phyloP scores from a whole-genome alignment of 2,329 filamentous ascomycete genomes.

The Ceratocystis variospora region DNA sequence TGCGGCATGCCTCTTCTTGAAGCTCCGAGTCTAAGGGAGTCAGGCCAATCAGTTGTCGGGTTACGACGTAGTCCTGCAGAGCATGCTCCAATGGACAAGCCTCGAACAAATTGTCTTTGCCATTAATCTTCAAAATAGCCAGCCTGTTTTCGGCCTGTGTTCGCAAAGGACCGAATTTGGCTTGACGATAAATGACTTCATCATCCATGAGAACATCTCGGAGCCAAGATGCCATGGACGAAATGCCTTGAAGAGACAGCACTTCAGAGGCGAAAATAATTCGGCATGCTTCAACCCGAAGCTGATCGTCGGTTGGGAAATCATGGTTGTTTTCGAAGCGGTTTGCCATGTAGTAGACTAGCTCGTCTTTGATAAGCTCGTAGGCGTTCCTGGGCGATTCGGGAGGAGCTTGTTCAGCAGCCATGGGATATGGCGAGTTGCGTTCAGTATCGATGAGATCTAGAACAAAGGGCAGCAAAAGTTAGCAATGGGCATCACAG shows the following conservation, averaged over 20 bases:
- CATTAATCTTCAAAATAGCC: constrained; percentile 40
- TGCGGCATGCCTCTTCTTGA: constrained; percentile 44
- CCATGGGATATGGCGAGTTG: constrained; percentile 41
- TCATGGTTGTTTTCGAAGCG: constrained; percentile 30
- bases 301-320: constrained; percentile 36
- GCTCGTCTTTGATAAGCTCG: constrained; percentile 45
- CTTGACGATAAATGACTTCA: constrained; percentile 31
- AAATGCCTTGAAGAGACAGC: constrained; percentile 29
- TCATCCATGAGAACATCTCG: constrained; percentile 44
- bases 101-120: constrained; percentile 44
- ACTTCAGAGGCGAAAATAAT: constrained; percentile 43
- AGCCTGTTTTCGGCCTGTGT: constrained; percentile 35
- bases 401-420: constrained; percentile 32
- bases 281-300: constrained; percentile 45
- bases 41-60: constrained; percentile 40
- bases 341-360: constrained; percentile 39
- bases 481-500: not conserved
- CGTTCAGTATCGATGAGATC: constrained; percentile 52
- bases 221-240: constrained; percentile 38
- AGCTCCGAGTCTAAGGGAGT: constrained; percentile 47
- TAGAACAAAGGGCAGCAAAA: constrained; percentile 24
- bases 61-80: constrained; percentile 40
- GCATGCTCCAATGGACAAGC: constrained; percentile 42
- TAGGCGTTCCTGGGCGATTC: constrained; percentile 44
- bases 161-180: constrained; percentile 36